Evolutionary conservation across 345 rosid species (phyloP).

Genomic region (Eucalyptus lansdowneana): DNA sequence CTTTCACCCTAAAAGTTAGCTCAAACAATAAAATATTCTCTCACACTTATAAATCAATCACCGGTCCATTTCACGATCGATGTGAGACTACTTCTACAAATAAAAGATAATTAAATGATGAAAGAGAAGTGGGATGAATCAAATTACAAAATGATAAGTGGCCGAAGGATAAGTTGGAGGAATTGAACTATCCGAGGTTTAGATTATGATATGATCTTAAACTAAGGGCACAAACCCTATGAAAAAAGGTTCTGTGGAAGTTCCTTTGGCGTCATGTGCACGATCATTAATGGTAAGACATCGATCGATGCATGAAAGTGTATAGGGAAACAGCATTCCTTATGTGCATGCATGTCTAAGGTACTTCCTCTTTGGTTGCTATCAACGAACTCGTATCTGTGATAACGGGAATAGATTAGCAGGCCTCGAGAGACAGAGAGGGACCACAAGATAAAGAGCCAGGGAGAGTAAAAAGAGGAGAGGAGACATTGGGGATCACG

Average conservation of each 20-base stretch:
- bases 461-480: neutral
- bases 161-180: neutral
- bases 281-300: neutral
- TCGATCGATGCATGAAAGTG: neutral
- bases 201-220: neutral
- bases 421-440: neutral
- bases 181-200: neutral
- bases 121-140: neutral
- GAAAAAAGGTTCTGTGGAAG: neutral
- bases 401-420: neutral
- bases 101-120: neutral
- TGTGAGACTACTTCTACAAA: neutral
- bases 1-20: accelerated
- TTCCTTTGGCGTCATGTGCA: neutral
- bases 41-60: no score
- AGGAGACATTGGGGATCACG: neutral
- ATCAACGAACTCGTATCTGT: neutral
- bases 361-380: neutral
- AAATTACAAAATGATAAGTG: neutral
- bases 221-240: neutral
- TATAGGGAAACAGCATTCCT: neutral
- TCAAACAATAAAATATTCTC: no score
- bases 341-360: neutral
- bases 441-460: neutral
- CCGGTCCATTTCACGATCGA: no score